Percentiles rank a stretch among this genome's conserved stretches.
Evolutionary conservation across 805 yeast genomes (phyloP).

Genomic region (Saccharomyces mikatae): DNA sequence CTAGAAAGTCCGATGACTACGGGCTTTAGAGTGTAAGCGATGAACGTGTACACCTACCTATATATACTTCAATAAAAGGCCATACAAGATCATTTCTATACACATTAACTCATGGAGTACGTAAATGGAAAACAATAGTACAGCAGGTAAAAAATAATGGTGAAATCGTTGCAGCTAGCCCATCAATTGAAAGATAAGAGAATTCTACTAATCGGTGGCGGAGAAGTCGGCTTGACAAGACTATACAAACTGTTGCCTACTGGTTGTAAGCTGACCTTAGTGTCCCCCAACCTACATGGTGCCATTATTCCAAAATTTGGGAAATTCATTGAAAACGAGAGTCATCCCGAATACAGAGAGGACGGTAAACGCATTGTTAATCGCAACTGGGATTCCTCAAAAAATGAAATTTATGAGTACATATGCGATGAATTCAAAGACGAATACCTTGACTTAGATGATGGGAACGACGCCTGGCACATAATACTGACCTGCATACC

Average conservation of each 20-base stretch:
- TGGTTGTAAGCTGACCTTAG: constrained; percentile 26
- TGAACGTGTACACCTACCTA: neutral
- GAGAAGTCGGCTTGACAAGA: constrained; percentile 30
- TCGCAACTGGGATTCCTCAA: constrained; percentile 10
- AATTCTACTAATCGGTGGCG: constrained; percentile 29
- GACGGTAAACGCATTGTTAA: constrained; percentile 3
- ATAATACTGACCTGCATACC: constrained; percentile 27
- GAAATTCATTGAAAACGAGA: neutral
- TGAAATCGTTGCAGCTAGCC: constrained; percentile 24
- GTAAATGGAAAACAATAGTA: neutral
- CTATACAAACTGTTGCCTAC: constrained; percentile 27
- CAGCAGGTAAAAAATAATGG: constrained; percentile 2
- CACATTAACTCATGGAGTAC: neutral
- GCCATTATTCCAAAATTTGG: constrained; percentile 9
- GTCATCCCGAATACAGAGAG: neutral
- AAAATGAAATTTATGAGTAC: constrained; percentile 11
- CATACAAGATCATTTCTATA: neutral
- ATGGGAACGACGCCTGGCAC: constrained; percentile 17
- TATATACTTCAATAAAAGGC: neutral
- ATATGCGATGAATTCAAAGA: constrained; percentile 10
- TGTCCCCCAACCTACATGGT: constrained; percentile 20
- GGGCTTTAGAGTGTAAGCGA: neutral
- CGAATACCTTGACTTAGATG: constrained; percentile 13
- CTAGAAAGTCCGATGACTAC: neutral
- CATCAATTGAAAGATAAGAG: constrained; percentile 21